Evolutionary conservation across 768 basidiomycete species (phyloP), one percentile per base, ranked within the genome.

Genomic region (Lactifluus piperatus): DNA sequence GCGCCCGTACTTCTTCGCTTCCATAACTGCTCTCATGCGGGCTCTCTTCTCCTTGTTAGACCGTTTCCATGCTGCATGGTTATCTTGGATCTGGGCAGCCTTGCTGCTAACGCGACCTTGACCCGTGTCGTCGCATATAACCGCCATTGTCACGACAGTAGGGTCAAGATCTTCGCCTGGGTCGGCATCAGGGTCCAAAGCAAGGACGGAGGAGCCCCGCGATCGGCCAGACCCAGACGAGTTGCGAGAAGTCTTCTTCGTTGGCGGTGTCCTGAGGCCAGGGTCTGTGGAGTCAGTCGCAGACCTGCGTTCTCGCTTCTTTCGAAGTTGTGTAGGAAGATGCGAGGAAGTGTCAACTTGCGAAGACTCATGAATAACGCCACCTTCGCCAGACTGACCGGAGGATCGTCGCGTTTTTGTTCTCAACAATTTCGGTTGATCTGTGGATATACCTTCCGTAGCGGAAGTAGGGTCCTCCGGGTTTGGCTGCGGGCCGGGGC

Each of bases 81-180:
- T 88, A 51, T 71, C 79, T 61, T 84, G 74, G 53, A 92, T 84
- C 65, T 87, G 84, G 9, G 77, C 75, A 0, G 86, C 88, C 69
- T 86, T 91, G 65, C 81, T 84, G 66, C 88, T 90, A 50, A 91
- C 76, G 41, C 90, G 81, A 6, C 91, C 91, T 63, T 83, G 82
- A 10, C 89, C 89, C 0, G 79, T 85, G 66, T 93, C 91, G 32
- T 76, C 79, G 68, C 91, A 92, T 5, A 91, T 75, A 0, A 81
- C 71, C 16, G 88, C 86, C 89, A 91, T 91, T 5, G 88, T 91
- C n/a, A 88, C 74, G 8, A 80, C 74, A 0, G 88, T 91, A n/a
- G 89, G 89, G 64, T 91, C 89, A 48, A 91, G 72, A 34, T 86
- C 84, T 67, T 88, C 87, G 22, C 88, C 88, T 5, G 86, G 84